These are phyloP conservation scores for Colletotrichum zoysiae DNA, from an alignment of 2,329 filamentous ascomycete genomes.

Conservation along the genomic window DNA sequence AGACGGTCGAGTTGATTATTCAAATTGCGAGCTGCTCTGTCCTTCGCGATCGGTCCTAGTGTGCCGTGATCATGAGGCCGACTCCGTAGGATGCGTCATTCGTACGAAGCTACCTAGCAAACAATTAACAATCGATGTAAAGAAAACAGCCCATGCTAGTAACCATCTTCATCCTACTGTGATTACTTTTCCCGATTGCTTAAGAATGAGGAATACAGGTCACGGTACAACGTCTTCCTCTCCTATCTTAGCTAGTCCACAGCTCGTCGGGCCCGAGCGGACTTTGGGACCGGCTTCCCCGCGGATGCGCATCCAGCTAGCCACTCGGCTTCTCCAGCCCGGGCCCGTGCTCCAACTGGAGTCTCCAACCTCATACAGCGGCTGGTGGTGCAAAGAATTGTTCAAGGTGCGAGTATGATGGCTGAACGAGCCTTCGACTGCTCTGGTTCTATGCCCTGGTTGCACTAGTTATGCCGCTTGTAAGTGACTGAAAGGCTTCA, in stretches of 20 bases:
- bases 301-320: neutral
- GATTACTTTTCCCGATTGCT: neutral
- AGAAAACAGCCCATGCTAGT: neutral
- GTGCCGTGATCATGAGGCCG: too few relatives aligned
- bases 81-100: neutral
- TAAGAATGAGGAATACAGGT: neutral
- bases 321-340: neutral
- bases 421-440: too few relatives aligned
- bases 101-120: neutral
- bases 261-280: too few relatives aligned
- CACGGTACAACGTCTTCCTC: neutral
- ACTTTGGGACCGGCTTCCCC: too few relatives aligned
- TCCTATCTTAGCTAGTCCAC: neutral
- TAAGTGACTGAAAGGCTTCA: too few relatives aligned
- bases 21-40: neutral
- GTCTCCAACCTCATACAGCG: neutral
- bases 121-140: neutral
- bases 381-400: too few relatives aligned
- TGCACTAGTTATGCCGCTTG: neutral
- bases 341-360: neutral
- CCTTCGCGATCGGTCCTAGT: neutral
- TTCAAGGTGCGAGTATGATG: too few relatives aligned
- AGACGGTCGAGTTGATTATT: neutral
- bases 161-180: neutral
- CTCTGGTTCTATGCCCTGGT: neutral